Base-by-base conservation (phyloP, 495 filamentous ascomycete genomes). In the Schizothecium vesticola region DNA sequence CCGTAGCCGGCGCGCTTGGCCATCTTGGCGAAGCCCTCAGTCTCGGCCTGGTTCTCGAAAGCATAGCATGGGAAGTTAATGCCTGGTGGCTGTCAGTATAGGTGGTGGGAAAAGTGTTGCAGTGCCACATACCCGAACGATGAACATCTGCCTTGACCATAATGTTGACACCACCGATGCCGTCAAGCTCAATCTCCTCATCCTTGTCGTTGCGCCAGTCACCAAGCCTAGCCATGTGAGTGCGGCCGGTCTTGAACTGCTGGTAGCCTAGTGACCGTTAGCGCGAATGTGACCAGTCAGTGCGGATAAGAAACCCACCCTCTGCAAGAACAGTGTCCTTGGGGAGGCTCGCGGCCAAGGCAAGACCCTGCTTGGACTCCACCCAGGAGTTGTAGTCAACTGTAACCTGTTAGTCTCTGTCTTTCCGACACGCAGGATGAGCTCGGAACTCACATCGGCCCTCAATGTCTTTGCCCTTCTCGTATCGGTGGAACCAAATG, bases 341-440 rank as follows among this genome's bases (percentile, higher is more conserved):
- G 67, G 88, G 80, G n/a, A 97, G 85, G 33, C 82, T 87, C 13
- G 85, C 77, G 12, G 90, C 86, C 59, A 97, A 84, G 67, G 87
- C 90, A 21, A 89, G 87, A 64, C 83, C 94, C 76, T 93, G 89
- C 57, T 91, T 88, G 21, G 95, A 96, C 82, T 99, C 95, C 72
- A 96, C 88, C 95, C 95, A 99, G 0, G 95, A 99, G 81, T 99
- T 99, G 81, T 98, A 99, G 77, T 99, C 95, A 73, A 97, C 93
- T 97, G 71, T 24, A 33, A 55, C 10, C 10, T 22, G 67, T 80
- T 66, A 78, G 74, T 60, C 24, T 12, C 60, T 3, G 43, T 19
- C 9, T 12, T 25, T 4, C 58, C 63, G 22, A 12, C 66, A 22
- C 60, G 70, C 28, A 69, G 63, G 59, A 33, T 33, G 3, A 51